Conservation (phyloP, 768 basidiomycete species). For the Tulasnella sp. region DNA sequence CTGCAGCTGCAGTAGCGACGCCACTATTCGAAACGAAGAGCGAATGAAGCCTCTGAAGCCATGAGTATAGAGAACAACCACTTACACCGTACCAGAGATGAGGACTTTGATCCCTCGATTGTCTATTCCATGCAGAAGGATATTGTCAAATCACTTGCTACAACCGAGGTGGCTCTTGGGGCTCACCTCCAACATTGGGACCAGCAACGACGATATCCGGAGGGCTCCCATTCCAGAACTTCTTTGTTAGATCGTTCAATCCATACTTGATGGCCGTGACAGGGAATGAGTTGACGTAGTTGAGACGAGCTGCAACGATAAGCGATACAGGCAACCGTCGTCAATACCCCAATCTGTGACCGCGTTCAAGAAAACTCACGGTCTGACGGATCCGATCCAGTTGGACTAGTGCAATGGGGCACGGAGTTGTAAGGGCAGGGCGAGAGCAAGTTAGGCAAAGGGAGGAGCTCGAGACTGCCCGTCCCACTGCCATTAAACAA, state of each 20-base stretch:
- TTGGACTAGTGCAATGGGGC: not conserved
- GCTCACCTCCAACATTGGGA: conserved; percentile 10
- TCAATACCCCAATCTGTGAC: no score
- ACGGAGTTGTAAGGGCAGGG: not conserved
- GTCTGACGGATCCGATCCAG: not conserved
- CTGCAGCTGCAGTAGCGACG: not conserved
- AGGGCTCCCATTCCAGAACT: not conserved
- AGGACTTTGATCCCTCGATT: not conserved
- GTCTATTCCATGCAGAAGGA: not conserved
- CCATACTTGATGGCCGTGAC: conserved; percentile 9
- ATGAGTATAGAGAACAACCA: not conserved
- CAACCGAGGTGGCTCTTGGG: not conserved
- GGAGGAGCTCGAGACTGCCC: conserved; percentile 5
- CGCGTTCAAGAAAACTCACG: not conserved
- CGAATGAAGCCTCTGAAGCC: not conserved
- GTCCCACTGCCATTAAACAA: not conserved
- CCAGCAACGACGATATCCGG: conserved; percentile 10
- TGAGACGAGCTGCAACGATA: not conserved
- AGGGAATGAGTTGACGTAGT: conserved; percentile 10
- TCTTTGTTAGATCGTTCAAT: not conserved
- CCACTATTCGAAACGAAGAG: not conserved
- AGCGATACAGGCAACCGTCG: not conserved
- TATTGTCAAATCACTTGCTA: no score
- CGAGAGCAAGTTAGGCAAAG: not conserved
- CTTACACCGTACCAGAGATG: conserved; percentile 14